Evolutionary conservation across 805 yeast genomes (phyloP).

Genomic region (Candida awuae): DNA sequence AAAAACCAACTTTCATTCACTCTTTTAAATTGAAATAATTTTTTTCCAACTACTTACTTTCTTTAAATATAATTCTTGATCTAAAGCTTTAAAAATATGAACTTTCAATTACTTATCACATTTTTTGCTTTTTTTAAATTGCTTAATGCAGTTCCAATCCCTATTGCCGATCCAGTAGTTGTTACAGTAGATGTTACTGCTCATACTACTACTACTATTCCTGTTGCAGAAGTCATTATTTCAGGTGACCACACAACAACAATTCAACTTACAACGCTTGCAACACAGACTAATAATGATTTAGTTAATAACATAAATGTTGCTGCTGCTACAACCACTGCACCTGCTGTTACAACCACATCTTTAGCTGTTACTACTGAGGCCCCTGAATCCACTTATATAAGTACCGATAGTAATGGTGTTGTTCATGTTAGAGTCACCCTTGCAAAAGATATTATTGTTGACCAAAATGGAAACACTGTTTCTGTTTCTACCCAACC

Average conservation of each 20-base stretch:
- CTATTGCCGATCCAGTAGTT: slow-evolving; percentile 18
- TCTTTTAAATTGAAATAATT: too few species aligned
- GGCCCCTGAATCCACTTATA: too few species aligned
- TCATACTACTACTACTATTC: slow-evolving; percentile 6
- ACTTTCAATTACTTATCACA: slow-evolving; percentile 4
- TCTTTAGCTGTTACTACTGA: slow-evolving; percentile 2
- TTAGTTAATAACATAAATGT: too few species aligned
- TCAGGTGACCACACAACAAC: slow-evolving; percentile 14
- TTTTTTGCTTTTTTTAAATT: slow-evolving; percentile 3
- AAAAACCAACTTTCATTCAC: slow-evolving; percentile 2
- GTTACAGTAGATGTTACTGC: slow-evolving; percentile 25
- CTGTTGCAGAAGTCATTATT: slow-evolving; percentile 28
- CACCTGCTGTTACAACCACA: slow-evolving; percentile 5
- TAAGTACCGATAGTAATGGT: slow-evolving; percentile 9
- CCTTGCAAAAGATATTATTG: slow-evolving; percentile 3
- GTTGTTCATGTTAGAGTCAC: slow-evolving; percentile 11
- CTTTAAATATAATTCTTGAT: not conserved
- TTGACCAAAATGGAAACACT: slow-evolving; percentile 9
- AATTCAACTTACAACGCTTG: slow-evolving; percentile 1
- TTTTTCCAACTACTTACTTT: slow-evolving; percentile 6
- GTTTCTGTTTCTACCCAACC: slow-evolving; percentile 10
- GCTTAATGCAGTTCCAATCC: slow-evolving; percentile 14
- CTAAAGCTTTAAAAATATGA: slow-evolving; percentile 5
- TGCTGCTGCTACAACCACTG: slow-evolving; percentile 7
- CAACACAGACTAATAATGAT: slow-evolving; percentile 3